Evolutionary conservation across 495 filamentous ascomycete genomes (phyloP).

Genomic region (Rusavskia elegans): DNA sequence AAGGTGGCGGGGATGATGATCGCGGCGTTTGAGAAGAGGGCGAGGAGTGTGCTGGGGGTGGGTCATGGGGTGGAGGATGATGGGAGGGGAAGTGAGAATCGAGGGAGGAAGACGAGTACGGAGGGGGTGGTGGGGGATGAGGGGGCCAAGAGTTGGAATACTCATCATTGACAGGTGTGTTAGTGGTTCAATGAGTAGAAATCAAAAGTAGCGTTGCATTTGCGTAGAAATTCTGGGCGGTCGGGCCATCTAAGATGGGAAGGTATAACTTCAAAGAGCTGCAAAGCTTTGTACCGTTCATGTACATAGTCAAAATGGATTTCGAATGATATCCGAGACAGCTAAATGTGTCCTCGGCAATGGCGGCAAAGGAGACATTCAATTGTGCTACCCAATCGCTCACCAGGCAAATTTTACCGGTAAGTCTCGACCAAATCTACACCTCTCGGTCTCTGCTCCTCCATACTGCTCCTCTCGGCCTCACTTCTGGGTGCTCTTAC

Average conservation of each 20-base stretch:
- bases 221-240: no score
- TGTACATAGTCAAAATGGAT: no score
- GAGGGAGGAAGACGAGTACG: slow-evolving; percentile 5
- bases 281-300: no score
- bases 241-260: no score
- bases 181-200: no score
- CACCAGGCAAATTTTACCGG: background rate
- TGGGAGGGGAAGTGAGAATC: background rate
- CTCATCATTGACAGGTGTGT: background rate
- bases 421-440: background rate
- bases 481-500: background rate
- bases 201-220: no score
- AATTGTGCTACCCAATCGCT: no score
- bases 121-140: slow-evolving; percentile 4
- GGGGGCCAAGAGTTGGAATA: slow-evolving; percentile 2
- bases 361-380: no score
- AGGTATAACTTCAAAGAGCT: no score
- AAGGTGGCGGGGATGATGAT: slow-evolving; percentile 81
- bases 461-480: background rate
- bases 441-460: background rate
- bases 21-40: slow-evolving; percentile 73
- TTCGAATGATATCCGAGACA: no score
- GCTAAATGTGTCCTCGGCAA: no score
- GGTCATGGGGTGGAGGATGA: slow-evolving; percentile 3
- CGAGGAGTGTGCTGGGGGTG: slow-evolving; percentile 9